Base-by-base conservation (phyloP, 2,329 filamentous ascomycete genomes). In the Fusarium sp. region DNA sequence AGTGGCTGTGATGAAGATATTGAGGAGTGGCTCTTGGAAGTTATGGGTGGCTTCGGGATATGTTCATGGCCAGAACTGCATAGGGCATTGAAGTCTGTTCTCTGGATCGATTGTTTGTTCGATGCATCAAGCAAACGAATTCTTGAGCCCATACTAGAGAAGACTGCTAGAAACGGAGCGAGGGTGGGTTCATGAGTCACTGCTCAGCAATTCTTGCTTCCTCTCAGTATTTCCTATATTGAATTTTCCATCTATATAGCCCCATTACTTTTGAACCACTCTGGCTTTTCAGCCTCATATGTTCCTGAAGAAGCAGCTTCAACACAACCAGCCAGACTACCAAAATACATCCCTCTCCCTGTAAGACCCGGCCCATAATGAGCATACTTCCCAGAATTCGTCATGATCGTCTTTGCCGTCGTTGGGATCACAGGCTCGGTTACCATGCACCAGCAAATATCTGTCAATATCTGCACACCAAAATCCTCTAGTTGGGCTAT, bases 321-420 rank as follows among this genome's bases (percentile, higher is more conserved):
- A 38, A 79, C 70, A 56, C 77, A 80, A 1, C 23, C 59, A 37
- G 61, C 72, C 19, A 79, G 44, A 21, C 75, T 74, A 2, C 70
- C 75, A 61, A 80, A 80, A 12, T 71, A 66, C 39, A 78, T 78
- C 1, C 45, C 57, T 25, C 70, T 64, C 18, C 72, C 63, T 4
- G 67, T 75, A 2, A 75, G 48, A 0, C 70, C 73, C 1, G 67
- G 73, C 0, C 73, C 72, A 37, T 75, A 75, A 21, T 75, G 73
- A 7, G 69, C 66, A 31, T 72, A 75, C 33, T 75, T 75, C 2
- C 70, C 70, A 15, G 72, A 75, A 23, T 73, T 75, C 1, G 73
- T 75, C 54, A 75, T 63, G 8, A 72, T 73, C 4, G 48, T 44
- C 25, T 31, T 64, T 7, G 67, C 56, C 2, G 7, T 7, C 4